phyloP scores from a whole-genome alignment of 2,329 filamentous ascomycete genomes.

The Aureobasidium sp. region DNA sequence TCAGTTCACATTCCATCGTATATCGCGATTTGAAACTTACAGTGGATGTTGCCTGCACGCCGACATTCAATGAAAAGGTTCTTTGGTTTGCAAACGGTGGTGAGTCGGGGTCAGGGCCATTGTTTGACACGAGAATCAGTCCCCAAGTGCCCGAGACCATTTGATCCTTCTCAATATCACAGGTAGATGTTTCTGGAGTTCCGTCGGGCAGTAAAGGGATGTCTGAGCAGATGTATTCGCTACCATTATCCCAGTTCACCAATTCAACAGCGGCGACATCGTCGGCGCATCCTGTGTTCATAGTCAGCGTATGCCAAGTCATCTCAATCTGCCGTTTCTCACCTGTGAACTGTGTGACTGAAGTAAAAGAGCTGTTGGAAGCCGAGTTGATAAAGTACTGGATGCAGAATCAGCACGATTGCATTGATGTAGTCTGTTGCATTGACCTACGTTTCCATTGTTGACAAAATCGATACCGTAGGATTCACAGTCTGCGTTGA shows the following conservation, averaged over 20 bases:
- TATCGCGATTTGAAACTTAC: not conserved
- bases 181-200: constrained; percentile 16
- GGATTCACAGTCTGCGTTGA: constrained; percentile 12
- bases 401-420: not conserved
- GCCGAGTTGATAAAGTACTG: constrained; percentile 19
- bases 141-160: constrained; percentile 17
- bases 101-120: constrained; percentile 15
- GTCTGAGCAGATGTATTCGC: constrained; percentile 15
- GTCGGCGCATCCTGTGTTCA: constrained; percentile 13
- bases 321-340: not conserved
- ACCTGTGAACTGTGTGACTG: constrained; percentile 18
- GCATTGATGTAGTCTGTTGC: not conserved
- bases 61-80: constrained; percentile 14
- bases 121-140: constrained; percentile 17
- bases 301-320: not conserved
- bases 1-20: not conserved
- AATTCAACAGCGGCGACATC: constrained; percentile 15
- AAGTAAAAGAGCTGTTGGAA: constrained; percentile 16
- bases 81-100: constrained; percentile 15
- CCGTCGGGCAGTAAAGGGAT: constrained; percentile 9
- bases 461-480: constrained; percentile 20
- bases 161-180: constrained; percentile 16
- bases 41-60: constrained; percentile 10
- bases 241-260: constrained; percentile 11
- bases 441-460: constrained; percentile 9